These are phyloP conservation scores for Scheffersomyces lignicola DNA, from an alignment of 1,139 yeast species.

Conservation along the genomic window DNA sequence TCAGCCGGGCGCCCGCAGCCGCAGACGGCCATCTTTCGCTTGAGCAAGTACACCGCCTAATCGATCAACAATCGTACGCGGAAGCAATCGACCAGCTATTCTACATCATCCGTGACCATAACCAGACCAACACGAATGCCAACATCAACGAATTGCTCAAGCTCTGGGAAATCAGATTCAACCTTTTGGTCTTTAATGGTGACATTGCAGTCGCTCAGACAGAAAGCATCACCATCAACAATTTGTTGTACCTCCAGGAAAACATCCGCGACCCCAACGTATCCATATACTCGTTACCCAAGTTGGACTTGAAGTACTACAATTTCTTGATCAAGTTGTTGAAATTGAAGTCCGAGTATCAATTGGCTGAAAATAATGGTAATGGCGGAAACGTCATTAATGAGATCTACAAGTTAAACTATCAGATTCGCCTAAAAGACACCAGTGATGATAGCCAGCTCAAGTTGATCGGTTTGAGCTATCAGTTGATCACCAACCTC, in stretches of 20 bases:
- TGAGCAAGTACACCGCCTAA: constrained; percentile 1
- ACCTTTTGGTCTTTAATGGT: constrained; percentile 30
- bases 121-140: constrained; percentile 8
- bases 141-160: constrained; percentile 14
- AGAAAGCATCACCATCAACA: constrained; percentile 41
- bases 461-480: constrained; percentile 31
- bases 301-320: constrained; percentile 23
- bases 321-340: constrained; percentile 28
- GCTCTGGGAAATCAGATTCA: constrained; percentile 42
- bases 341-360: constrained; percentile 38
- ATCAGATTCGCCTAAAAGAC: constrained; percentile 32
- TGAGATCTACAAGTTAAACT: constrained; percentile 42
- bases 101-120: constrained; percentile 14
- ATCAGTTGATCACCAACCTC: constrained; percentile 32
- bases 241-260: constrained; percentile 35
- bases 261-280: constrained; percentile 16
- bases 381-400: constrained; percentile 27
- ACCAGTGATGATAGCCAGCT: constrained; percentile 11
- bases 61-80: neutral
- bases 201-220: constrained; percentile 32
- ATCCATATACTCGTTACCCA: constrained; percentile 37
- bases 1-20: too few species aligned
- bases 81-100: constrained; percentile 12
- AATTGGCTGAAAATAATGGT: neutral
- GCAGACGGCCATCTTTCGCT: too few species aligned